A percentile compares a stretch with the other conserved stretches of the same genome.
These are phyloP conservation scores for Yamadazyma sp. DNA, from an alignment of 805 yeast genomes.

Conservation along the genomic window DNA sequence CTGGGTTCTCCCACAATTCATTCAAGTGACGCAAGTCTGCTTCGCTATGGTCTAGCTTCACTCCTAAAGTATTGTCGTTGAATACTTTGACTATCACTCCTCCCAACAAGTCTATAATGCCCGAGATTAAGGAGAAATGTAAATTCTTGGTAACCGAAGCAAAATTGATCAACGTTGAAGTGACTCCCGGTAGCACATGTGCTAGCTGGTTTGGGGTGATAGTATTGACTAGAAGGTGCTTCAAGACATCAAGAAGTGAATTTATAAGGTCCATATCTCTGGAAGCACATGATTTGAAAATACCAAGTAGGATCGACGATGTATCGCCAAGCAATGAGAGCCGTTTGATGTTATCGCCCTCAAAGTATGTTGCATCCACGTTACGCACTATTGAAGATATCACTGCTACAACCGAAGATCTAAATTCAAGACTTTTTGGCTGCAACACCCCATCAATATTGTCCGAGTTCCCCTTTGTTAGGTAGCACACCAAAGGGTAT, in stretches of 20 bases:
- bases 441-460: not conserved
- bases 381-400: constrained; percentile 2
- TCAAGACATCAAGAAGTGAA: constrained; percentile 16
- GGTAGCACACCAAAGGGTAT: constrained; percentile 27
- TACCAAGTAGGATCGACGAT: constrained; percentile 25
- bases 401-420: not conserved
- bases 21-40: constrained; percentile 14
- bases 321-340: constrained; percentile 31
- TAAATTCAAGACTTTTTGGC: constrained; percentile 3
- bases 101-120: constrained; percentile 23
- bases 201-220: constrained; percentile 34
- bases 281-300: constrained; percentile 11
- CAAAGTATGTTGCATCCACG: constrained; percentile 6
- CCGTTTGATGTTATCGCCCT: constrained; percentile 16
- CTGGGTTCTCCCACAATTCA: constrained; percentile 12
- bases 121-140: constrained; percentile 22
- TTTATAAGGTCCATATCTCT: constrained; percentile 19
- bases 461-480: constrained; percentile 4
- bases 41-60: not conserved
- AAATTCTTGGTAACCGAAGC: constrained; percentile 21
- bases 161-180: constrained; percentile 33
- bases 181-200: constrained; percentile 41
- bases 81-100: constrained; percentile 29
- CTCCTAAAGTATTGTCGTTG: constrained; percentile 21
- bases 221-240: constrained; percentile 4